phyloP scores from a whole-genome alignment of 2,329 filamentous ascomycete genomes.

The Alternaria panax region DNA sequence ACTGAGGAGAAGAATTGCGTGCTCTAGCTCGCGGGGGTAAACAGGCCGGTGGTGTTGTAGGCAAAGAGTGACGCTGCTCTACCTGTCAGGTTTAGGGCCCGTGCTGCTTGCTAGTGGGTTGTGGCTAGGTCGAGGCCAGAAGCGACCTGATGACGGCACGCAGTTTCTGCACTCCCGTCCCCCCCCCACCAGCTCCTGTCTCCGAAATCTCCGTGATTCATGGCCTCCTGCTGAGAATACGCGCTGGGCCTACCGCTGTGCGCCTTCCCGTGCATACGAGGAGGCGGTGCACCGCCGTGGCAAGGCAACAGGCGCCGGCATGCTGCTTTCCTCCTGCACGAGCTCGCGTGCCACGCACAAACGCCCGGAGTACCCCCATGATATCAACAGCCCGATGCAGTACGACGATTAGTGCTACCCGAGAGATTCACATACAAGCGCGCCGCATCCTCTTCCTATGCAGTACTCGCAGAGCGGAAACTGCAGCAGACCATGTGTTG shows the following conservation, averaged over 20 bases:
- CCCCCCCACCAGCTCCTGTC: constrained; percentile 19
- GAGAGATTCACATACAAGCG: background rate
- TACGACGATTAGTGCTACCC: background rate
- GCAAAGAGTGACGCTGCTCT: constrained; percentile 19
- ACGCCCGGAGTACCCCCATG: background rate
- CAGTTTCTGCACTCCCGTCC: constrained; percentile 26
- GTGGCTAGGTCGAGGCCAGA: constrained; percentile 22
- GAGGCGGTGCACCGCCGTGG: constrained; percentile 18
- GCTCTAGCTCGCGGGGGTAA: constrained; percentile 27
- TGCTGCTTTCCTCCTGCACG: constrained; percentile 4
- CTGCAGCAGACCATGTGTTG: background rate
- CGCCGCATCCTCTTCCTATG: background rate
- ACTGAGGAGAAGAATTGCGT: constrained; percentile 24
- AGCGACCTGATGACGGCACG: constrained; percentile 22
- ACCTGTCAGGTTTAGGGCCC: constrained; percentile 18
- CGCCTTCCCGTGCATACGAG: background rate
- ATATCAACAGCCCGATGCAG: background rate
- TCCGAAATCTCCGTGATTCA: background rate
- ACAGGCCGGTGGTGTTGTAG: constrained; percentile 32
- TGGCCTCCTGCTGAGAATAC: constrained; percentile 4
- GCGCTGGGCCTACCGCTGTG: constrained; percentile 3
- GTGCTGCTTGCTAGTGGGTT: constrained; percentile 10
- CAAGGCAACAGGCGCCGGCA: constrained; percentile 18
- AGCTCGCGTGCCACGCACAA: constrained; percentile 35
- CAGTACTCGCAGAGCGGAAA: background rate